These are phyloP conservation scores for Austroboletus novae-zelandiae DNA, from an alignment of 1,284 basidiomycete species.

Conservation along the genomic window DNA sequence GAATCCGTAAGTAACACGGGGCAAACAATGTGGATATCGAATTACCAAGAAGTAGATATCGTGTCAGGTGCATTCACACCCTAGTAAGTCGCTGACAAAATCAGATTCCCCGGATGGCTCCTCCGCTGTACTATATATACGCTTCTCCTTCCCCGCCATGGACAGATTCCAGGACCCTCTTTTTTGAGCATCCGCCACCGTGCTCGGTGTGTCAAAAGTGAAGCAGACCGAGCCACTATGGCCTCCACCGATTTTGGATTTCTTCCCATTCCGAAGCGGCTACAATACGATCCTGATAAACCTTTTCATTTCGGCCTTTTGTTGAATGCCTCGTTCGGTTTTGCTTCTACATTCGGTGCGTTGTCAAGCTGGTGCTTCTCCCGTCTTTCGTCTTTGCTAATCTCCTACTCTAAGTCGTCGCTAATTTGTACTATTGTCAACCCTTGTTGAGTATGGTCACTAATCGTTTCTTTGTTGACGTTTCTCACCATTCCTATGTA, in stretches of 20 bases:
- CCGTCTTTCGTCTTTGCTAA: conserved; percentile 2
- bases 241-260: conserved; percentile 52
- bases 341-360: conserved; percentile 54
- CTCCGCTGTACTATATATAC: conserved; percentile 11
- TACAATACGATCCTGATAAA: conserved; percentile 57
- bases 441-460: conserved; percentile 57
- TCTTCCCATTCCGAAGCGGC: conserved; percentile 60
- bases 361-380: conserved; percentile 34
- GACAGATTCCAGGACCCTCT: not conserved
- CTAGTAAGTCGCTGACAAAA: not conserved
- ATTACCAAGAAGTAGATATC: too few relatives aligned
- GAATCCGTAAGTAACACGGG: too few relatives aligned
- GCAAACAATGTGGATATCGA: too few relatives aligned
- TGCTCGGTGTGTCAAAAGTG: not conserved
- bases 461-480: not conserved
- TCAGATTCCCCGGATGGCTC: not conserved
- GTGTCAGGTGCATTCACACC: not conserved
- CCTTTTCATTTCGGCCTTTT: conserved; percentile 60
- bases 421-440: conserved; percentile 73
- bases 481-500: conserved; percentile 24
- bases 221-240: not conserved
- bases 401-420: conserved; percentile 38
- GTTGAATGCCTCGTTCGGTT: conserved; percentile 64
- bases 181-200: conserved; percentile 3
- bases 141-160: not conserved